Conservation (phyloP, 2,329 filamentous ascomycete genomes). For the Periglandula ipomoeae region DNA sequence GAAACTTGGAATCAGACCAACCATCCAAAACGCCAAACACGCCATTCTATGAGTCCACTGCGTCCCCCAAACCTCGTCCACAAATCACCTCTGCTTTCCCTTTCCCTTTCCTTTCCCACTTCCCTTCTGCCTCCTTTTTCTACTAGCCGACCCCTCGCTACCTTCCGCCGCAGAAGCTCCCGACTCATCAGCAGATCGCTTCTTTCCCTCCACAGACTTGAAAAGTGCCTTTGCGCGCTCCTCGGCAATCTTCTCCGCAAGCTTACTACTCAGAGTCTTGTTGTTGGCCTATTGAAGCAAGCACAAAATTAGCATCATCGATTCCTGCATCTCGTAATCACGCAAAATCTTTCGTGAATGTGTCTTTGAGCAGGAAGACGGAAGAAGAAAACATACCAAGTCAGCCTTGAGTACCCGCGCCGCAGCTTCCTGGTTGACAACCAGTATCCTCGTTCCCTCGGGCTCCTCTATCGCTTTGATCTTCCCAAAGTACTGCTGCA, state of each 20-base stretch:
- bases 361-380: background rate
- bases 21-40: background rate
- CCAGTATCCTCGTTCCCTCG: constrained; percentile 40
- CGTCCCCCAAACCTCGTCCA: background rate
- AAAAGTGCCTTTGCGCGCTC: constrained; percentile 44
- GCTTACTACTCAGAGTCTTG: constrained; percentile 39
- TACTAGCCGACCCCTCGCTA: constrained; percentile 16
- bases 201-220: constrained; percentile 36
- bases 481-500: constrained; percentile 89
- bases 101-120: constrained; percentile 19
- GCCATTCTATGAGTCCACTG: background rate
- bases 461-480: constrained; percentile 68
- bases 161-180: constrained; percentile 15
- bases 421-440: constrained; percentile 67
- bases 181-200: constrained; percentile 29
- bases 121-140: constrained; percentile 23
- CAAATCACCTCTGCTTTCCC: constrained; percentile 11
- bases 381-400: constrained; percentile 43
- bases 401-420: constrained; percentile 75
- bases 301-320: background rate
- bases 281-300: constrained; percentile 45
- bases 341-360: too few relatives aligned
- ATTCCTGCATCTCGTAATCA: too few relatives aligned
- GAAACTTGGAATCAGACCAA: background rate
- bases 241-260: constrained; percentile 47